Percentiles rank a stretch among this genome's conserved stretches.
Evolutionary conservation across 148 eudicot species (phyloP).

Genomic region (Euryodendron excelsum): DNA sequence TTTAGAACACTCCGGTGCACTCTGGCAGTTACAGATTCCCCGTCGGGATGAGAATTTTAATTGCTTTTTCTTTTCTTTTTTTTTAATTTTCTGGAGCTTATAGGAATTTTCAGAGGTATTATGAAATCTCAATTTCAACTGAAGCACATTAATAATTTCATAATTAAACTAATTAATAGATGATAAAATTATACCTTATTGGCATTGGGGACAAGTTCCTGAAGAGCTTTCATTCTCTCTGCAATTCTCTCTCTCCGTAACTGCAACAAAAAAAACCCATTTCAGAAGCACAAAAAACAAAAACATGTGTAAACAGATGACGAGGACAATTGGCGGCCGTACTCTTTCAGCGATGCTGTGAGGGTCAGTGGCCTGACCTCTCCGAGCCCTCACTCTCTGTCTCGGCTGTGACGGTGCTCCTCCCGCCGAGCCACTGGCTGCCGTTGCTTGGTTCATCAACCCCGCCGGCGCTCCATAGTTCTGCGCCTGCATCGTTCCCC

Average conservation of each 20-base stretch:
- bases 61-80: too few relatives aligned
- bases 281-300: not conserved
- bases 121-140: too few relatives aligned
- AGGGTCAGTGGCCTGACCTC: conserved; percentile 98
- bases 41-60: too few relatives aligned
- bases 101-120: too few relatives aligned
- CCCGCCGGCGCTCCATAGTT: conserved; percentile 39
- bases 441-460: conserved; percentile 20
- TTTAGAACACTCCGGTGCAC: too few relatives aligned
- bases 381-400: conserved; percentile 87
- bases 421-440: conserved; percentile 24
- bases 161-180: too few relatives aligned
- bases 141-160: too few relatives aligned
- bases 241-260: conserved; percentile 94
- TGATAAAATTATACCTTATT: conserved; percentile 53
- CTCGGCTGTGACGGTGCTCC: conserved; percentile 47
- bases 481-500: conserved; percentile 45
- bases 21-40: too few relatives aligned
- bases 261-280: conserved; percentile 31
- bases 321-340: not conserved
- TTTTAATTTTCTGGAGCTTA: too few relatives aligned
- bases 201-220: conserved; percentile 94
- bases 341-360: conserved; percentile 98
- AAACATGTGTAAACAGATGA: too few relatives aligned
- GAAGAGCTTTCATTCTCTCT: conserved; percentile 93